Evolutionary conservation across 305 asterid species (phyloP), one percentile per base, ranked within the genome.

Genomic region (Caryopteris hybrid): DNA sequence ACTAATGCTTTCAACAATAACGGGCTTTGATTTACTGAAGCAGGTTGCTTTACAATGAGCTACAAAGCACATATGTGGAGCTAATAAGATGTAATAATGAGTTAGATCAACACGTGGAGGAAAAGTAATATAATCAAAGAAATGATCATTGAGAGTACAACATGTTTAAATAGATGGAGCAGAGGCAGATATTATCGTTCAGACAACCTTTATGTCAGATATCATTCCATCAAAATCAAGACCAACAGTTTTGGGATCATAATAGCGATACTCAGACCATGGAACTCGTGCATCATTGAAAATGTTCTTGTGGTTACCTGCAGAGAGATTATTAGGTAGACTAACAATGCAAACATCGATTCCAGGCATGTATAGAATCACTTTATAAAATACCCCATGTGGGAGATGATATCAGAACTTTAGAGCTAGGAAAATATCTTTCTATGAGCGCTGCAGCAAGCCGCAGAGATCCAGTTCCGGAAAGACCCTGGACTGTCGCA

Each of bases 391-490:
- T 78, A 91, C 99, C 99, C 99, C 99, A 93, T 50, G 96, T 91
- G 51, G 99, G 97, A 75, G 97, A 85, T 76, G 99, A 93, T 76
- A 93, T 84, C 72, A 93, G 61, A 79, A 93, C 89, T 81, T 84
- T 86, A 69, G 99, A 80, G 72, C 96, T 88, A 66, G 92, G 86
- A 76, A 91, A 91, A 77, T 91, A 91, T 76, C 96, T 84, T 81
- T 88, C 92, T 68, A 93, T 85, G 65, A 93, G 76, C 23, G 90
- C 97, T 61, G 99, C 96, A 68, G 97, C 97, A 77, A 93, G 96
- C 74, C 99, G 81, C 64, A 93, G 84, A 61, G 99, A 93, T 45
- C 97, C 99, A 82, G 99, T 93, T 75, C 99, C 99, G 41, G 99
- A 91, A 79, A 93, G 96, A 81, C 97, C 97, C 80, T 93, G 99